Evolutionary conservation across 441 rosid species (phyloP).

Genomic region (Adansonia rubrostipa): DNA sequence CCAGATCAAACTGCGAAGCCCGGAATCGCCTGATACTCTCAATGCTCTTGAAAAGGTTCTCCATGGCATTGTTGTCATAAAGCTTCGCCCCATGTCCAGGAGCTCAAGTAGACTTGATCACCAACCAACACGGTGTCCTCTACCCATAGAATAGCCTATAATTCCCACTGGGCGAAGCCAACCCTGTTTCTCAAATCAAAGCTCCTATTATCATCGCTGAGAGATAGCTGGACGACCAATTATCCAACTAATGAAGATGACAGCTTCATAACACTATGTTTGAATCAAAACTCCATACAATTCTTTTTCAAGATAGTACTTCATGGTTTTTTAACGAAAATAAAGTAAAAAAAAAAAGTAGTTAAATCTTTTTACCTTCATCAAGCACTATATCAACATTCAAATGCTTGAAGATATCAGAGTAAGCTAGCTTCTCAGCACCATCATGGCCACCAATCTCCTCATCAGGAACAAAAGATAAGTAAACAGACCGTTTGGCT

Average conservation of each 20-base stretch:
- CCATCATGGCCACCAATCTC: slow-evolving; percentile 93
- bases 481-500: slow-evolving; percentile 71
- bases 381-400: slow-evolving; percentile 83
- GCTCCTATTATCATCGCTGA: neutral
- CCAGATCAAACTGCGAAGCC: slow-evolving; percentile 86
- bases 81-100: slow-evolving; percentile 98
- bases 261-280: no score
- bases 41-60: slow-evolving; percentile 84
- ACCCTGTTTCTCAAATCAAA: slow-evolving; percentile 46
- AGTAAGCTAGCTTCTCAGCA: slow-evolving; percentile 67
- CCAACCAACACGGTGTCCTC: slow-evolving; percentile 85
- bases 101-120: slow-evolving; percentile 80
- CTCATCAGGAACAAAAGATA: slow-evolving; percentile 86
- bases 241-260: neutral
- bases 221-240: neutral
- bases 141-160: slow-evolving; percentile 80
- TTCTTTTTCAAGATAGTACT: neutral
- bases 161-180: slow-evolving; percentile 67
- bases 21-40: slow-evolving; percentile 85
- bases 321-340: neutral
- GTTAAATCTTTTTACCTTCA: slow-evolving; percentile 58
- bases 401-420: slow-evolving; percentile 61
- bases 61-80: slow-evolving; percentile 90
- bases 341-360: neutral
- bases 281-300: no score